phyloP scores from a whole-genome alignment of 176 grass and related monocot genomes.

The Carex cristatella region DNA sequence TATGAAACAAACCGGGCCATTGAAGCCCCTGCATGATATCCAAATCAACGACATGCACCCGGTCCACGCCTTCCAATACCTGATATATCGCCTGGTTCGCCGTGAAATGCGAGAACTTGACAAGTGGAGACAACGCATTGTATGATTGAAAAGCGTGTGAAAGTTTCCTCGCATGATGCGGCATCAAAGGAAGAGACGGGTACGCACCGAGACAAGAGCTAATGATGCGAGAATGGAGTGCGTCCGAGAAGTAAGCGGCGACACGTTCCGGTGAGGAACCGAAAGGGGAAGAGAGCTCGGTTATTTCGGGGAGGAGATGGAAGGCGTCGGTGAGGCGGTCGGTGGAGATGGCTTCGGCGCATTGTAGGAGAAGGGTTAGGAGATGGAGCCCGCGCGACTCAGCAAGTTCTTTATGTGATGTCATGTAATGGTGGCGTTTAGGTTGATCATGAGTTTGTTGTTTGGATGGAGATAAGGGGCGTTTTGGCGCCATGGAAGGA shows the following conservation, averaged over 20 bases:
- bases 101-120: conserved; percentile 97
- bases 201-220: conserved; percentile 77
- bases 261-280: conserved; percentile 78
- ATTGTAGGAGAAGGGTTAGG: conserved; percentile 55
- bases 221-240: conserved; percentile 60
- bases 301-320: conserved; percentile 69
- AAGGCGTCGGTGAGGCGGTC: conserved; percentile 55
- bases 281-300: conserved; percentile 78
- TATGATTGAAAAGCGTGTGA: conserved; percentile 59
- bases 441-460: conserved; percentile 18
- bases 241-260: conserved; percentile 79
- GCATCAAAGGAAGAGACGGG: conserved; percentile 43
- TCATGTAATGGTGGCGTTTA: conserved; percentile 20
- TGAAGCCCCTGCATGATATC: conserved; percentile 97
- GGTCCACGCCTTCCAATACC: conserved; percentile 54
- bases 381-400: conserved; percentile 56
- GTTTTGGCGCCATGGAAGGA: conserved; percentile 52
- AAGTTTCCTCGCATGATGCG: conserved; percentile 29
- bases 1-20: conserved; percentile 88
- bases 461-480: conserved; percentile 16
- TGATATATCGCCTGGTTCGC: conserved; percentile 90
- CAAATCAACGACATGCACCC: conserved; percentile 70
- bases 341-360: conserved; percentile 65
- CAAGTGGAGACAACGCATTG: conserved; percentile 76
- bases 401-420: not conserved